Evolutionary conservation across 345 rosid genomes (phyloP), one percentile per base, ranked within the genome.

Genomic region (Durio zibethinus): DNA sequence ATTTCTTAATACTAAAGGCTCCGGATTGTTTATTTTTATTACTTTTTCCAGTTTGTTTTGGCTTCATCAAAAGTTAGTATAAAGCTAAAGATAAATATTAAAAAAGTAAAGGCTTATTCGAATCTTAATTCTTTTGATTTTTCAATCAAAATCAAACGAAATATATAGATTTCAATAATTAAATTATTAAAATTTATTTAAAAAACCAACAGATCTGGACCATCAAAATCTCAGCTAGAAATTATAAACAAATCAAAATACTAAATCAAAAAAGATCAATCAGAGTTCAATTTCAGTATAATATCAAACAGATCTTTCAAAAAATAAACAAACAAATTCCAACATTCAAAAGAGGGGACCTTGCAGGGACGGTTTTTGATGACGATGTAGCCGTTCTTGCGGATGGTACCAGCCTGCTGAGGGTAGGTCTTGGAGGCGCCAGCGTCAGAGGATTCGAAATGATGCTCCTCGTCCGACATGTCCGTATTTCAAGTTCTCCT

Each of bases 391-490:
- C 78, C 78, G 48, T 76, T 76, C 73, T 76, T 76, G 12, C 78
- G 78, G 72, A 76, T 76, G 23, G 78, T 50, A 48, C 78, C 78
- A 15, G 78, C 78, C 73, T 76, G 78, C 29, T 75, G 78, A 27
- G 78, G 78, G 23, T 45, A 75, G 33, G 78, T 75, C 36, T 75
- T 62, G 71, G 78, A 75, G 45, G 78, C 78, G n/a, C 78, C 78
- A 18, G 78, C 72, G 47, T 75, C 77, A 47, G 77, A 70, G 59
- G 77, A 75, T 29, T 75, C 77, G 11, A 75, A 75, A 31, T 75
- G 77, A 40, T 75, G 77, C 43, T 75, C 70, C 57, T 75, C 77
- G 77, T 75, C 77, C 69, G 78, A 75, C 78, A 75, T 75, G 21
- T 45, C 54, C 43, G 54, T 43, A 45, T 15, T 68, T 68, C 67